Evolutionary conservation across 2,329 filamentous ascomycete genomes (phyloP), one percentile per base, ranked within the genome.

Genomic region (Hypoxylon sp.): DNA sequence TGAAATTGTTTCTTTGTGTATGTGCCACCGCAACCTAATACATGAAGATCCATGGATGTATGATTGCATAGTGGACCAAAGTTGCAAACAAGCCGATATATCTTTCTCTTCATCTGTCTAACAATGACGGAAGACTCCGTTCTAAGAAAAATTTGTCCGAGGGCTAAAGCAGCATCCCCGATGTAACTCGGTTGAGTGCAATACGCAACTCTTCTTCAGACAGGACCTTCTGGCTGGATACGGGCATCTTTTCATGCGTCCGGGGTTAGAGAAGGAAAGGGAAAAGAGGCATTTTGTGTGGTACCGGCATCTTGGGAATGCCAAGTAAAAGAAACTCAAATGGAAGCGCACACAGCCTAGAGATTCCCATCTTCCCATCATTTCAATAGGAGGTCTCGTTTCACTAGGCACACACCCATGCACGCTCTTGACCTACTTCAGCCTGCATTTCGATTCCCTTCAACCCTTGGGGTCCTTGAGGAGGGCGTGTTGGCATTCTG

Each of bases 231-330:
- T 68, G 56, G 62, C 62, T 70, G 59, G 65, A 70, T 66, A 68
- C 65, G 62, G 58, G 55, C 55, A 65, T 66, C 57, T 58, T 53
- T 60, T 59, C 61, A 65, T 60, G 58, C 57, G 63, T 61, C 65
- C 63, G 62, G 68, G 68, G 52, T 60, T 46, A 51, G 47, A 56
- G 60, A 52, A 53, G 62, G 29, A 26, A 44, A 55, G 39, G 35
- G 17, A 66, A 52, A 57, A 64, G 57, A 69, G 57, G 63, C 42
- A 65, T 71, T 65, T 71, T 69, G 42, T 44, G 67, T 70, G 69
- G 61, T 71, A 67, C 69, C 69, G 69, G 35, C 69, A 65, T 67
- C 63, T 71, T 71, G 69, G 69, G 58, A 67, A 71, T 67, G 69
- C 69, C 69, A 71, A 71, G 67, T 51, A 65, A 69, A 65, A 69